Evolutionary conservation across 1,139 yeast species (phyloP).

Genomic region (Suhomyces panamericanus): DNA sequence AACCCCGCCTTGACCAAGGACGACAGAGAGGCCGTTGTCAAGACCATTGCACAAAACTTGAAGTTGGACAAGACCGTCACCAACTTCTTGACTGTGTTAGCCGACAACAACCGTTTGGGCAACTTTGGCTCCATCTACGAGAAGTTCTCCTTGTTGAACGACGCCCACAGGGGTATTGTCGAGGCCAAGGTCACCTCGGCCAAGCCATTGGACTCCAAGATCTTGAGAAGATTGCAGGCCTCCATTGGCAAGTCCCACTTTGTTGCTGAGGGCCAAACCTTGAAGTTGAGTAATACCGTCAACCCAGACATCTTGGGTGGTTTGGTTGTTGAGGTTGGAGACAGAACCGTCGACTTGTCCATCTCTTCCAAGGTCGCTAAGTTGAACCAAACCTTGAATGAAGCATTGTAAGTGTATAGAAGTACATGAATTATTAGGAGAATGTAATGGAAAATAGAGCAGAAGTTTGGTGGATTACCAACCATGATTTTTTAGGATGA

Average conservation of each 20-base stretch:
- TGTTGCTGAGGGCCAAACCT: slow-evolving; percentile 84
- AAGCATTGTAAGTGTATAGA: slow-evolving; percentile 50
- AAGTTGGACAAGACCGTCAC: slow-evolving; percentile 72
- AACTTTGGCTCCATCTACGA: slow-evolving; percentile 64
- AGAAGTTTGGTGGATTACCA: too few relatives aligned
- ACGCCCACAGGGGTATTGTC: slow-evolving; percentile 88
- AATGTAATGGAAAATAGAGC: background rate
- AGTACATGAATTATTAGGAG: slow-evolving; percentile 7
- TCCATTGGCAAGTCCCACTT: slow-evolving; percentile 76
- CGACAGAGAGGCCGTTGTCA: slow-evolving; percentile 74
- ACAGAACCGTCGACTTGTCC: slow-evolving; percentile 93
- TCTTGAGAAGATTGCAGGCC: slow-evolving; percentile 74
- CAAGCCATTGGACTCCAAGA: slow-evolving; percentile 78
- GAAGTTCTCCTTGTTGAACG: slow-evolving; percentile 76
- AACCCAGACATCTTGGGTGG: slow-evolving; percentile 96
- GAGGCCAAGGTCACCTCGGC: slow-evolving; percentile 94
- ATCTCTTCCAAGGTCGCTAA: slow-evolving; percentile 80
- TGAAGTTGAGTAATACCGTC: slow-evolving; percentile 78
- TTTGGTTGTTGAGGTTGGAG: slow-evolving; percentile 92
- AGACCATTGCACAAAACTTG: slow-evolving; percentile 54
- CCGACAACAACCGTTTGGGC: slow-evolving; percentile 91
- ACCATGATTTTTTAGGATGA: too few relatives aligned
- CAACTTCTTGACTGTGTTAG: slow-evolving; percentile 81
- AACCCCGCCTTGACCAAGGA: slow-evolving; percentile 83
- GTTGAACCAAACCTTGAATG: slow-evolving; percentile 85